Percentiles rank a stretch among this genome's conserved stretches.
Conservation (phyloP, 352 stramenopile species). For the Globisporangium viniferum region DNA sequence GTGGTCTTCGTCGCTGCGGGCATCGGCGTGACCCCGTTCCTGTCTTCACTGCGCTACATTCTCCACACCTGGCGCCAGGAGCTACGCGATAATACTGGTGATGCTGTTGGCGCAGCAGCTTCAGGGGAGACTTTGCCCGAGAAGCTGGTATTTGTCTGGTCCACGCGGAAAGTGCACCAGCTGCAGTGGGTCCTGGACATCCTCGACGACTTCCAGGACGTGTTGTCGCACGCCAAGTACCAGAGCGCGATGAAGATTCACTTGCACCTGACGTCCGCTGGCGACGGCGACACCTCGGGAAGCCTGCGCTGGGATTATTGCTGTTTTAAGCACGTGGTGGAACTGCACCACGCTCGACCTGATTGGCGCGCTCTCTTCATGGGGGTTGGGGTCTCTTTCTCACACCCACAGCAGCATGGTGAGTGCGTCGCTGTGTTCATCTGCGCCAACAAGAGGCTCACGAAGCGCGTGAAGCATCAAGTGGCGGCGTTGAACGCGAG, state of each 20-base stretch:
- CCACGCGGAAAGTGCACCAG: constrained; percentile 18
- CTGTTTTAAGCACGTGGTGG: background rate
- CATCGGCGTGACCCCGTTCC: constrained; percentile 41
- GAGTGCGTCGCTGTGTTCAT: constrained; percentile 22
- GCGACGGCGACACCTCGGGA: background rate
- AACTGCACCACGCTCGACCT: constrained; percentile 11
- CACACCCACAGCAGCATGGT: too few species aligned
- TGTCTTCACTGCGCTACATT: constrained; percentile 42
- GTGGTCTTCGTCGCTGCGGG: constrained; percentile 34
- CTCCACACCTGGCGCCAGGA: constrained; percentile 25
- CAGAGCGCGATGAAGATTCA: constrained; percentile 12
- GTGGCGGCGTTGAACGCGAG: constrained; percentile 10
- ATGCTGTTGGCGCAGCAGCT: background rate
- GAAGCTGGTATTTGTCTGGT: constrained; percentile 28
- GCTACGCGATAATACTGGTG: background rate
- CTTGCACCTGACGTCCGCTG: constrained; percentile 21
- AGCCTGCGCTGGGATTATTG: too few species aligned
- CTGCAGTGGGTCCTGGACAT: constrained; percentile 21
- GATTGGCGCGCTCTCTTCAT: constrained; percentile 13
- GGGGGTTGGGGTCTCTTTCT: too few species aligned
- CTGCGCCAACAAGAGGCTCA: constrained; percentile 20
- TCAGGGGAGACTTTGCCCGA: background rate
- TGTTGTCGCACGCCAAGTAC: constrained; percentile 11
- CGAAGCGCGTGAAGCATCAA: constrained; percentile 24
- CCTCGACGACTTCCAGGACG: constrained; percentile 29